Conservation (phyloP, 495 filamentous ascomycete genomes). For the Podospora sp. region DNA sequence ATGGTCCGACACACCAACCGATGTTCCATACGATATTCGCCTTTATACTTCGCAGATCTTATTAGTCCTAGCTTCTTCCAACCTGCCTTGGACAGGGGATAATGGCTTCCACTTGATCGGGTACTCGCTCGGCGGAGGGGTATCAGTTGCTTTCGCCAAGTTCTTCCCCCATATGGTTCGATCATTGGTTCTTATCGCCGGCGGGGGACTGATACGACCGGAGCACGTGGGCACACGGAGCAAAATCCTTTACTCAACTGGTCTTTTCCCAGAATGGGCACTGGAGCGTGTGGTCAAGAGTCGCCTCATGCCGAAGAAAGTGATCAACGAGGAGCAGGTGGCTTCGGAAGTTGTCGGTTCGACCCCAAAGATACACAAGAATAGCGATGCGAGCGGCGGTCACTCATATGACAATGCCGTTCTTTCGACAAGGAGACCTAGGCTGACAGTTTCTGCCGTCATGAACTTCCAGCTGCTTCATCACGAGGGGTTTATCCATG, state of each 20-base stretch:
- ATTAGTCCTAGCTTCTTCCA: constrained; percentile 68
- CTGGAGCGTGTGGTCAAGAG: constrained; percentile 55
- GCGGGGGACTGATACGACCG: constrained; percentile 58
- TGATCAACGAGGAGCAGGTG: constrained; percentile 31
- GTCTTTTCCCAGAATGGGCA: constrained; percentile 55
- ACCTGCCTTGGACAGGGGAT: constrained; percentile 50
- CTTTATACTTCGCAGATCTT: constrained; percentile 77
- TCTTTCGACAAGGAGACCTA: constrained; percentile 42
- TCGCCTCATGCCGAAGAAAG: constrained; percentile 49
- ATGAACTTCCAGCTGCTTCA: constrained; percentile 59
- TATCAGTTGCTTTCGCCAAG: constrained; percentile 70
- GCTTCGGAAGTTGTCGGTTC: constrained; percentile 33
- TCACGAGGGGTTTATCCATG: constrained; percentile 57
- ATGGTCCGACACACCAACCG: constrained; percentile 69
- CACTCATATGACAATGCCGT: constrained; percentile 43
- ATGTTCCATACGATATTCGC: constrained; percentile 65
- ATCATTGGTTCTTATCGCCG: constrained; percentile 75
- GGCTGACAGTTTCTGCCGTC: constrained; percentile 45
- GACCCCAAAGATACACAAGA: constrained; percentile 22
- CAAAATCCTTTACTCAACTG: constrained; percentile 46
- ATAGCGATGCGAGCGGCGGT: constrained; percentile 42
- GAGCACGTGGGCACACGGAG: constrained; percentile 46
- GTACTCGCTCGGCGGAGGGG: constrained; percentile 82
- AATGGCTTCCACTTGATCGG: constrained; percentile 69
- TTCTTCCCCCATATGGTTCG: constrained; percentile 68